phyloP scores from a whole-genome alignment of 2,329 filamentous ascomycete genomes.

The Scytalidium lignicola region DNA sequence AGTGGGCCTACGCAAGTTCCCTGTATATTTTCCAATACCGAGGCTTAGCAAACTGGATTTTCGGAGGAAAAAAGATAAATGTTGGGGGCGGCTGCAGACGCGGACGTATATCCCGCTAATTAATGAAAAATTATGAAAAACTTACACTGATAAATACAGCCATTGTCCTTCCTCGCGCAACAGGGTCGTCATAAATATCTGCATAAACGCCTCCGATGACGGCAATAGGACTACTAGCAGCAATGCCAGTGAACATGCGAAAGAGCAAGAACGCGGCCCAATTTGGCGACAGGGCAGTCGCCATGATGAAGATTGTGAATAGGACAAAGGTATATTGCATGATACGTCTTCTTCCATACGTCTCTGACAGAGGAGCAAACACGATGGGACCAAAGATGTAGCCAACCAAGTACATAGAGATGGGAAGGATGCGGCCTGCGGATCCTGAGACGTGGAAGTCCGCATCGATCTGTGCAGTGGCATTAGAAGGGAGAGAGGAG shows the following conservation, averaged over 20 bases:
- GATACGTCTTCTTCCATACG: slow-evolving; percentile 54
- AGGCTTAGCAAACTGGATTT: background rate
- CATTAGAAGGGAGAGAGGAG: slow-evolving; percentile 59
- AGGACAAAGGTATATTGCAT: slow-evolving; percentile 61
- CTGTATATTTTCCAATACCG: slow-evolving; percentile 24
- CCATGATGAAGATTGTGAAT: slow-evolving; percentile 62
- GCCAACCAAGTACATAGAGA: slow-evolving; percentile 59
- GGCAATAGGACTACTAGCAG: slow-evolving; percentile 54
- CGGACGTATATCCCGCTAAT: too few species aligned
- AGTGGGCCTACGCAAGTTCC: slow-evolving; percentile 60
- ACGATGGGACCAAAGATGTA: slow-evolving; percentile 53
- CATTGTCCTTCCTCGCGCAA: slow-evolving; percentile 54
- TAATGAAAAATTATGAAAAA: too few species aligned
- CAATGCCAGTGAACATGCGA: slow-evolving; percentile 55
- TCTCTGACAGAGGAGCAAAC: slow-evolving; percentile 62
- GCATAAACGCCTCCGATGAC: slow-evolving; percentile 61
- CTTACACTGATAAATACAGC: slow-evolving; percentile 57
- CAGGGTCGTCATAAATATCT: slow-evolving; percentile 56
- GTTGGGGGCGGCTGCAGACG: too few species aligned
- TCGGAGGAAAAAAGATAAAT: background rate
- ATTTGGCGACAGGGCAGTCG: slow-evolving; percentile 56
- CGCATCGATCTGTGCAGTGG: slow-evolving; percentile 49
- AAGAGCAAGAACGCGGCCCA: slow-evolving; percentile 58
- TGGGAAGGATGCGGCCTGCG: slow-evolving; percentile 42
- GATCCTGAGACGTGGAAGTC: slow-evolving; percentile 51